These are phyloP conservation scores for Wickerhamiella slavikovae DNA, from an alignment of 805 yeast genomes.

Conservation along the genomic window DNA sequence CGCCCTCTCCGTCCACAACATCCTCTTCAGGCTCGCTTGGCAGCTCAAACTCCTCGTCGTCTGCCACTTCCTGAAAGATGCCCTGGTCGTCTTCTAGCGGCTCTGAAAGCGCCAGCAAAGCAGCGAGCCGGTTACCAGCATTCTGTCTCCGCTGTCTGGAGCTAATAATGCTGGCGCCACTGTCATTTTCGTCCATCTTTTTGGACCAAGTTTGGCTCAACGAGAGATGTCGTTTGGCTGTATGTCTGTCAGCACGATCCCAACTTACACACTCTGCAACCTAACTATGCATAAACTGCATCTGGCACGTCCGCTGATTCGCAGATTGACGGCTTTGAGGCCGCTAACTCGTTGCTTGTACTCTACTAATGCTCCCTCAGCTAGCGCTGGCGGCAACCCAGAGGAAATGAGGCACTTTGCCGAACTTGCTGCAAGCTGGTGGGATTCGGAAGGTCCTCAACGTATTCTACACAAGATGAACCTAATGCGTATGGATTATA, in stretches of 20 bases:
- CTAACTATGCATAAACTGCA: no score
- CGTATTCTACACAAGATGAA: slow-evolving; percentile 91
- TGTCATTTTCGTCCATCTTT: slow-evolving; percentile 1
- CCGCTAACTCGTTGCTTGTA: no score
- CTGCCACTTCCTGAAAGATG: slow-evolving; percentile 21
- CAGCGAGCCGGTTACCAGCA: slow-evolving; percentile 72
- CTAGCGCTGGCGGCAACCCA: slow-evolving; percentile 6
- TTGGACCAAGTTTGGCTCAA: not conserved
- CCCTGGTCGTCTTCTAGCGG: slow-evolving; percentile 36
- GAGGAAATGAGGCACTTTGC: slow-evolving; percentile 69
- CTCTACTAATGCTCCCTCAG: no score
- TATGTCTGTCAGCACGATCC: no score
- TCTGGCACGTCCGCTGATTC: no score
- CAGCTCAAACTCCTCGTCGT: slow-evolving; percentile 22
- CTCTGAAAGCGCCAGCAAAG: slow-evolving; percentile 52
- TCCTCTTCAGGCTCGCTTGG: slow-evolving; percentile 8
- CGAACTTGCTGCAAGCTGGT: slow-evolving; percentile 86
- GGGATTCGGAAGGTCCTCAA: slow-evolving; percentile 91
- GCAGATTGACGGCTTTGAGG: no score
- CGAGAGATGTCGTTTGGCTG: no score
- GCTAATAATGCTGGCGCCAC: slow-evolving; percentile 1
- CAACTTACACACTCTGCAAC: no score
- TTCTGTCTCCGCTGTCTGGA: slow-evolving; percentile 59
- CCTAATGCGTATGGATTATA: slow-evolving; percentile 68
- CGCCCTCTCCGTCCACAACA: slow-evolving; percentile 3